These are phyloP conservation scores for Globisporangium acanthophoron DNA, from an alignment of 352 stramenopile genomes.

Conservation along the genomic window DNA sequence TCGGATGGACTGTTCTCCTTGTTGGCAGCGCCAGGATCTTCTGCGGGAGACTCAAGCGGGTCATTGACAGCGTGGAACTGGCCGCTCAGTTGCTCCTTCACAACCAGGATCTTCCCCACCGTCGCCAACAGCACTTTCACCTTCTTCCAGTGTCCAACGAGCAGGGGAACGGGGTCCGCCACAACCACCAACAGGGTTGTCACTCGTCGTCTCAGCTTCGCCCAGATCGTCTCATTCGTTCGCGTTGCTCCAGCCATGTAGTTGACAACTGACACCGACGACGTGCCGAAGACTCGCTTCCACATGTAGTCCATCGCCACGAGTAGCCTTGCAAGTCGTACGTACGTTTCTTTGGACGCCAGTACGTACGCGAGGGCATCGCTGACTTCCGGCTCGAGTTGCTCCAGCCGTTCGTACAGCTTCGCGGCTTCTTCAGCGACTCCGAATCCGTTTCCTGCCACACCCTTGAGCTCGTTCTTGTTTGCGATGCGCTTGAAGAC, in stretches of 20 bases:
- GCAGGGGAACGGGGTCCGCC: slow-evolving; percentile 13
- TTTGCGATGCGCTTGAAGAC: slow-evolving; percentile 33
- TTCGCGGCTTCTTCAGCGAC: slow-evolving; percentile 29
- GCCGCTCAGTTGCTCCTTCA: neutral
- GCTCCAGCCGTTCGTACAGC: slow-evolving; percentile 18
- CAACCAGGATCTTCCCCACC: slow-evolving; percentile 1
- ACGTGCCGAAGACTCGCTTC: slow-evolving; percentile 21
- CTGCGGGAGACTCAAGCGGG: neutral
- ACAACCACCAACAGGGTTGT: slow-evolving; percentile 5
- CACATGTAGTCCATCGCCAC: slow-evolving; percentile 41
- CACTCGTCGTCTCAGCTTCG: slow-evolving; percentile 12
- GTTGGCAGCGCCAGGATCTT: neutral
- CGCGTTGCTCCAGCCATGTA: slow-evolving; percentile 24
- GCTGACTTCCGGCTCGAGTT: slow-evolving; percentile 19
- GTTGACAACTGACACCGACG: slow-evolving; percentile 10
- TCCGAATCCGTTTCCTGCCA: slow-evolving; percentile 27
- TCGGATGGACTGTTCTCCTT: no score
- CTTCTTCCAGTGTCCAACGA: slow-evolving; percentile 14
- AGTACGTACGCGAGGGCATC: slow-evolving; percentile 18
- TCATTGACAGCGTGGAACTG: neutral
- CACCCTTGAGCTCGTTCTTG: slow-evolving; percentile 39
- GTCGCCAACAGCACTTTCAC: slow-evolving; percentile 2
- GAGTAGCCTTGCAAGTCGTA: slow-evolving; percentile 24
- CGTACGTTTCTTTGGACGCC: slow-evolving; percentile 11
- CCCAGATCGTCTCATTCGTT: slow-evolving; percentile 15